Evolutionary conservation across 2,329 filamentous ascomycete species (phyloP), one percentile per base, ranked within the genome.

Genomic region (Aspergillus udagawae): DNA sequence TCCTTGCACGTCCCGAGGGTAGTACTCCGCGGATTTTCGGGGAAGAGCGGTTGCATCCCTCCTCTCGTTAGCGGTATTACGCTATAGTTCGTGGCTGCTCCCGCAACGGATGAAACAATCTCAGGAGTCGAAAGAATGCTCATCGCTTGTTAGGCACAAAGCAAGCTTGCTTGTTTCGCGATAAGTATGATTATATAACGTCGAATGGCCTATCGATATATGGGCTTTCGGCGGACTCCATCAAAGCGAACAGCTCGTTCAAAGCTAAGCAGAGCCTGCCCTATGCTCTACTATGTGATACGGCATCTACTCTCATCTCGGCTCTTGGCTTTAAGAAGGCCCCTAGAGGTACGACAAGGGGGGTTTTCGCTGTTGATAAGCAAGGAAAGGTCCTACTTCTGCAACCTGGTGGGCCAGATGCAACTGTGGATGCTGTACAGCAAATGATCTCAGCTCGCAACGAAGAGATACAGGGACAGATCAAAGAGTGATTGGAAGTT

Each of bases 231-330:
- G 85, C 85, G 65, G 94, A 97, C 79, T 89, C 87, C 50, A 86
- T 91, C 68, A 96, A 94, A 78, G 86, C 91, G 68, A 99, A 99
- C 80, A 92, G 90, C 25, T 91, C 86, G 49, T 99, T 97, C 83
- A 89, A 91, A 77, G 87, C 86, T 44, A 96, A 96, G 80, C 91
- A 97, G 75, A 91, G 89, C 62, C 84, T 97, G 54, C 90, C 88
- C 4, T 99, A 96, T 75, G 80, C 89, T 38, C 85, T 99, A 49
- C 84, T 99, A 44, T 97, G 92, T 78, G 92, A 99, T 73, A 83
- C 87, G 5, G 77, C 79, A 52, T 84, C 83, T 28, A 86, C 84
- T 2, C 83, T 99, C 58, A 96, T 97, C 67, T 80, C 75, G 12
- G 92, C 92, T 55, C 89, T 97, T 71, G 93, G 92, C n/a, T 77